Conservation (phyloP, 2,329 filamentous ascomycete species). For the Ciborinia camelliae region DNA sequence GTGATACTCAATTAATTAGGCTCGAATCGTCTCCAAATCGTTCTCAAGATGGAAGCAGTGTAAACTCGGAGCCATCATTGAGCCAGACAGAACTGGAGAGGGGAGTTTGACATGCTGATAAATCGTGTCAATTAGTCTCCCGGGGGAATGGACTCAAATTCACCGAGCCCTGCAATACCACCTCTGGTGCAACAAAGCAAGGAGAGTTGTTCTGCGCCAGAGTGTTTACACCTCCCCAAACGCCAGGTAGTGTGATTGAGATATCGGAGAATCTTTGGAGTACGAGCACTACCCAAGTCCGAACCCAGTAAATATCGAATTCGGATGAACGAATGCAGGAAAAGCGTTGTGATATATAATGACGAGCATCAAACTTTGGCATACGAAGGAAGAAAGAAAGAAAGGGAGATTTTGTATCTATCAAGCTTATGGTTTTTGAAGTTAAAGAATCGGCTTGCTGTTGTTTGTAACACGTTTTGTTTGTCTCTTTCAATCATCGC, state of each 20-base stretch:
- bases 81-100: neutral
- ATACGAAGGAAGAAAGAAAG: too few species aligned
- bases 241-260: too few species aligned
- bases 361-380: too few species aligned
- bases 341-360: neutral
- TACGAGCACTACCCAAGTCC: neutral
- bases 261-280: neutral
- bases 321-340: neutral
- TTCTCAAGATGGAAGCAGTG: neutral
- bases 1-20: neutral
- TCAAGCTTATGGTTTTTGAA: neutral
- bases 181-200: too few species aligned
- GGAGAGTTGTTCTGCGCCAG: neutral
- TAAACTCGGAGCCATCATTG: neutral
- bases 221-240: neutral
- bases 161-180: neutral
- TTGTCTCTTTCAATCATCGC: neutral
- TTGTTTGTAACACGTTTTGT: too few species aligned
- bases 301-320: neutral
- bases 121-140: neutral
- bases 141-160: neutral
- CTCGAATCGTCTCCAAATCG: neutral
- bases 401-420: neutral
- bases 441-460: neutral
- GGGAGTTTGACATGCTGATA: neutral